Base-by-base conservation (phyloP, 1,284 basidiomycete species). In the Ustilago lituana region DNA sequence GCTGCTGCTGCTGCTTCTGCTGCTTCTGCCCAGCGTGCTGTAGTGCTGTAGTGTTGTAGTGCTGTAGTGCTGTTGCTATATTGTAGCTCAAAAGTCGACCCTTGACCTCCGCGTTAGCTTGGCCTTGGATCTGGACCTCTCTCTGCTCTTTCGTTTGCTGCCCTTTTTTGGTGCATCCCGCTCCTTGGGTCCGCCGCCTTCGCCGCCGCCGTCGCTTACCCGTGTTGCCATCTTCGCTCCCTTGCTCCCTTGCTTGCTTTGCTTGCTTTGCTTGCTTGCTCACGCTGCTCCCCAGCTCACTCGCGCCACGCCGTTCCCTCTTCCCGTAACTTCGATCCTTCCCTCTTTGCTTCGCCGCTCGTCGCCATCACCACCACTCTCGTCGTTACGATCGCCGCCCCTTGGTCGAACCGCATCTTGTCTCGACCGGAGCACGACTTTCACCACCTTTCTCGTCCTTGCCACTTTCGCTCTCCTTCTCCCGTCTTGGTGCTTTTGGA, bases 301-400 rank as follows among this genome's bases (percentile, higher is more conserved):
- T 33, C 11, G 24, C 48, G 27, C 38, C 20, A n/a, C n/a, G n/a
- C n/a, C n/a, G n/a, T n/a, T 19, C 44, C n/a, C 48, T 50, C 22
- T 5, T 17, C 23, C 29, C 22, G 33, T 15, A n/a, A 15, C 23
- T 36, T 36, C 22, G 20, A 7, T 33, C n/a, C 37, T 15, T n/a
- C 15, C 20, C 36, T 12, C n/a, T 23, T 40, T 27, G 7, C 35
- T 38, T 54, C 12, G 33, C 31, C 44, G 36, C 36, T 45, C 44
- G 43, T 54, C 52, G 52, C 52, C 52, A 54, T 54, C 43, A 22
- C 11, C 53, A 17, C 8, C n/a, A 36, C 31, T 45, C 22, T 37
- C 36, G 23, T 41, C 23, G 44, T 55, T n/a, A n/a, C n/a, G n/a
- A n/a, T n/a, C n/a, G n/a, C n/a, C 36, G 33, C 43, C 39, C 40